Percentiles rank a stretch among this genome's conserved stretches.
Evolutionary conservation across 2,329 filamentous ascomycete genomes (phyloP).

Genomic region (Magnaporthiopsis incrustans): DNA sequence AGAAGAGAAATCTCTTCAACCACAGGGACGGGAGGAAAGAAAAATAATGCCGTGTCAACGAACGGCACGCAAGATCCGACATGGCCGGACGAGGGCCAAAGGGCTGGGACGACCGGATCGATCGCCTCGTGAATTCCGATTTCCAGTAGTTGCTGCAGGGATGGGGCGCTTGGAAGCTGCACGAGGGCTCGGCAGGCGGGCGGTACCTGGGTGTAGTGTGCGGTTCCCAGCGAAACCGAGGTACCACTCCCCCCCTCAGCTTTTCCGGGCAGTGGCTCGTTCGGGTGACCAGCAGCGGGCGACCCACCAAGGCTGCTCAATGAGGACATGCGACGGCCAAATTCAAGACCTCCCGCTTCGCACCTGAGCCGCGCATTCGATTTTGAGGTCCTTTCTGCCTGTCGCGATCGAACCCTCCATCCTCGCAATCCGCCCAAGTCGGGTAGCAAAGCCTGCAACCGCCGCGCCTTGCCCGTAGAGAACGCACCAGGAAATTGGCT

Average conservation of each 20-base stretch:
- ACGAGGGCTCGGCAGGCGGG: background rate
- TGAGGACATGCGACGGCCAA: background rate
- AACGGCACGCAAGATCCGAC: background rate
- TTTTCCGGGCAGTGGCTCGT: background rate
- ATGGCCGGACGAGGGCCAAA: background rate
- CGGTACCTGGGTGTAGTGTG: background rate
- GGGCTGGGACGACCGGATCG: background rate
- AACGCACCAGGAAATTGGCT: background rate
- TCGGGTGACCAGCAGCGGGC: background rate
- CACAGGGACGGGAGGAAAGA: background rate
- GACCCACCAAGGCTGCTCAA: background rate
- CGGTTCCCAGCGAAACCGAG: background rate
- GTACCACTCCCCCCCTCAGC: background rate
- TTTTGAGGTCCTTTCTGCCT: background rate
- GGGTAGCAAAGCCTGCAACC: background rate
- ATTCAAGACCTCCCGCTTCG: background rate
- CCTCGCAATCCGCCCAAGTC: background rate
- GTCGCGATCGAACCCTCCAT: background rate
- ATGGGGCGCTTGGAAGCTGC: background rate
- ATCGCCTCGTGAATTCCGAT: background rate
- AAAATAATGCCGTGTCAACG: background rate
- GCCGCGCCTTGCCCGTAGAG: background rate
- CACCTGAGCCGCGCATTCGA: background rate
- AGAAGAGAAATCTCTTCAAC: background rate
- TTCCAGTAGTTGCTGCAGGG: background rate